Conservation (phyloP, 176 grass and related monocot genomes). For the Carex cristatella region DNA sequence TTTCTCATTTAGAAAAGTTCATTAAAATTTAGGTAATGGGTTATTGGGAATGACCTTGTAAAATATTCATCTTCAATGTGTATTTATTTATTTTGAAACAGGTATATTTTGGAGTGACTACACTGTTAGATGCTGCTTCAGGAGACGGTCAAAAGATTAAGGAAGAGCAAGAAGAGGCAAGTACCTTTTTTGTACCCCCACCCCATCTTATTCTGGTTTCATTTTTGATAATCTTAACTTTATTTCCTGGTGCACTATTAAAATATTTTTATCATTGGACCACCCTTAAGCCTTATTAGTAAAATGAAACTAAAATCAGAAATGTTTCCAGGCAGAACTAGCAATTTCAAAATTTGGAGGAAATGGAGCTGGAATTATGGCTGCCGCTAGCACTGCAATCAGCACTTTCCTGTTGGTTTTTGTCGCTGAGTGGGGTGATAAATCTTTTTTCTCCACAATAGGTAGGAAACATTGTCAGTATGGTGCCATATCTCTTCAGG, state of each 20-base stretch:
- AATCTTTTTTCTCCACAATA: conserved; percentile 98
- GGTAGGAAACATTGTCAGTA: conserved; percentile 32
- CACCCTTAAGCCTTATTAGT: not conserved
- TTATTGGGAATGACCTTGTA: not conserved
- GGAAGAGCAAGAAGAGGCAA: conserved; percentile 93
- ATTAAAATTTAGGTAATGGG: not conserved
- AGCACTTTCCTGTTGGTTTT: conserved; percentile 98
- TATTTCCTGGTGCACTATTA: not conserved
- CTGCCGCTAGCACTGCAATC: conserved; percentile 64
- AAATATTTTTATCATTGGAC: not conserved
- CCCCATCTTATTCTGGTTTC: not conserved
- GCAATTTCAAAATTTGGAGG: conserved; percentile 94
- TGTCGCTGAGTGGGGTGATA: conserved; percentile 98
- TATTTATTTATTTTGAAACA: conserved; percentile 30
- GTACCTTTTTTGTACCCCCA: not conserved
- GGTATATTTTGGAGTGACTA: conserved; percentile 96
- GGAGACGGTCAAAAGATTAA: conserved; percentile 72
- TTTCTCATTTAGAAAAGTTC: not conserved
- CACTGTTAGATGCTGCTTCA: conserved; percentile 90
- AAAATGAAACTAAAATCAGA: conserved; percentile 11
- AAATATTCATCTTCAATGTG: not conserved
- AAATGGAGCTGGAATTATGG: conserved; percentile 83
- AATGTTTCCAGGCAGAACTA: conserved; percentile 69
- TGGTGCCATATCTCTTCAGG: not conserved
- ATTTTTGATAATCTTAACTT: not conserved